Conservation (phyloP, 1,139 yeast genomes). For the Magnusiomyces ingens region DNA sequence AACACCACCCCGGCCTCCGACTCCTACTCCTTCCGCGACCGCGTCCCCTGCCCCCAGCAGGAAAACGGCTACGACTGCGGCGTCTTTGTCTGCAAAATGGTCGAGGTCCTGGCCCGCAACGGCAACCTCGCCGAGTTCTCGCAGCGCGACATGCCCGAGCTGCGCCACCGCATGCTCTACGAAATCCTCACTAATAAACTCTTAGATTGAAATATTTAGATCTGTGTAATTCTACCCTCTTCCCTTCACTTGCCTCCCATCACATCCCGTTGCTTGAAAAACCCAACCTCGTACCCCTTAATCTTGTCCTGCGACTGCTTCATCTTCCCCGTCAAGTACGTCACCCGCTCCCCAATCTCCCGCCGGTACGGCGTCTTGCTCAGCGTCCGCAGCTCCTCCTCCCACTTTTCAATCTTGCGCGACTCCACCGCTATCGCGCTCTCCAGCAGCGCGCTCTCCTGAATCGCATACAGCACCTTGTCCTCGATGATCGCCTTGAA, state of each 20-base stretch:
- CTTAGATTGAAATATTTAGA: background rate
- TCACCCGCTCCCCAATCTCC: slow-evolving; percentile 53
- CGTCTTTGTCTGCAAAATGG: slow-evolving; percentile 80
- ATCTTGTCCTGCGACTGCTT: slow-evolving; percentile 39
- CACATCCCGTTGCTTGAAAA: slow-evolving; percentile 9
- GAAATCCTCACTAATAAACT: slow-evolving; percentile 32
- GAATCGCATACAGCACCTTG: slow-evolving; percentile 46
- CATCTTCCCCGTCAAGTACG: slow-evolving; percentile 61
- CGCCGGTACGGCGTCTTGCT: slow-evolving; percentile 42
- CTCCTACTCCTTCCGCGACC: slow-evolving; percentile 21
- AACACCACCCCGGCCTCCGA: slow-evolving; percentile 28
- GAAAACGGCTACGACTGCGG: slow-evolving; percentile 93
- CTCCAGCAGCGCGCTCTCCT: slow-evolving; percentile 57
- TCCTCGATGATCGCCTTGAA: slow-evolving; percentile 60
- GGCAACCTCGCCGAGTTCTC: slow-evolving; percentile 44
- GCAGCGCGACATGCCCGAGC: slow-evolving; percentile 61
- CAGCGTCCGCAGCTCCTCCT: slow-evolving; percentile 61
- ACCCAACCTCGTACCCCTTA: slow-evolving; percentile 37
- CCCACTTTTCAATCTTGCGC: slow-evolving; percentile 56
- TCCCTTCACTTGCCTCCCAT: slow-evolving; percentile 6
- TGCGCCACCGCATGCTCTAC: slow-evolving; percentile 68
- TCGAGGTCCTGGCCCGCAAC: slow-evolving; percentile 48
- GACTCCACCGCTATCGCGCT: slow-evolving; percentile 54
- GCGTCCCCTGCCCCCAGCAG: slow-evolving; percentile 66
- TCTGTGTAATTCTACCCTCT: background rate